These are phyloP conservation scores for Diversispora eburnea DNA, from an alignment of 192 early-diverging fungal genomes.

Conservation along the genomic window DNA sequence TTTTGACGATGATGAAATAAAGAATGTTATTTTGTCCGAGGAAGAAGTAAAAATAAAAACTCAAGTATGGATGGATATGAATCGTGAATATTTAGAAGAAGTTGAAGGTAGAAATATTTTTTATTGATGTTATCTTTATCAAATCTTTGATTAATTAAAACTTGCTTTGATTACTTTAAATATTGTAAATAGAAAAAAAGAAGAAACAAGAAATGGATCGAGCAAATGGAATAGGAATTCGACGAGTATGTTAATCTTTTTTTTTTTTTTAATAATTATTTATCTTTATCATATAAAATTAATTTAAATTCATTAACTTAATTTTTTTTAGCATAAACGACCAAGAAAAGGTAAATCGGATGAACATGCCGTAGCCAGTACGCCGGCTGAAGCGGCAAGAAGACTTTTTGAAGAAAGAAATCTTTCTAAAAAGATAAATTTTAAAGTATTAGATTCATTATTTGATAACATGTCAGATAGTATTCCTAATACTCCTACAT, in stretches of 20 bases:
- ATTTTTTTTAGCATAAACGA: constrained; percentile 10
- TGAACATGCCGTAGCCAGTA: constrained; percentile 40
- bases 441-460: constrained; percentile 69
- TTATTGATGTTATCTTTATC: background rate
- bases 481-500: constrained; percentile 37
- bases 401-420: constrained; percentile 67
- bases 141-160: background rate
- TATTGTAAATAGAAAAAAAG: constrained; percentile 2
- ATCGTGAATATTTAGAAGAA: constrained; percentile 77
- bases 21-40: constrained; percentile 60
- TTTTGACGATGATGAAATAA: constrained; percentile 76
- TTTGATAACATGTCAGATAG: constrained; percentile 47
- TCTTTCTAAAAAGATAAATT: constrained; percentile 91
- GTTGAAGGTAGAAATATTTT: constrained; percentile 35
- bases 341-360: constrained; percentile 42
- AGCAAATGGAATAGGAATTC: constrained; percentile 36
- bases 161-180: background rate
- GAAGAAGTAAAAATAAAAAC: constrained; percentile 80
- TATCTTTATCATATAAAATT: background rate
- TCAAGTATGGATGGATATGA: constrained; percentile 80
- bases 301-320: constrained; percentile 4
- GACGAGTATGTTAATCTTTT: constrained; percentile 5
- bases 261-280: constrained; percentile 6
- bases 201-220: constrained; percentile 24
- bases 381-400: constrained; percentile 75